A percentile compares a stretch with the other conserved stretches of the same genome.
phyloP scores from a whole-genome alignment of 371 early-diverging fungal genomes.

The Lichtheimia hyalospora region DNA sequence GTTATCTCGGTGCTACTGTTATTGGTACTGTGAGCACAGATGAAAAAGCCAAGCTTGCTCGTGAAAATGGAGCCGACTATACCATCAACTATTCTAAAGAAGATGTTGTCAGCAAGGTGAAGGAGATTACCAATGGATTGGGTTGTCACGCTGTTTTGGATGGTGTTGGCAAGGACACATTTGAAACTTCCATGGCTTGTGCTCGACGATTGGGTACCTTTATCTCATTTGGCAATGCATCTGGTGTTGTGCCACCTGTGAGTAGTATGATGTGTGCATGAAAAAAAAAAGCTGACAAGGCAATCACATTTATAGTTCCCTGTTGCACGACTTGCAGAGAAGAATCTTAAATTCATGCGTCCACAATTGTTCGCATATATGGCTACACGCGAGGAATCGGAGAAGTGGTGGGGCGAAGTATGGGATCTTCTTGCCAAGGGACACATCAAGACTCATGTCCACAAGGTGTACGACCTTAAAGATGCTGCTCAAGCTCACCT shows the following conservation, averaged over 20 bases:
- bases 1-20: conserved; percentile 80
- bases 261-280: conserved; percentile 3
- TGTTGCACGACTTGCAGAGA: conserved; percentile 64
- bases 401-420: conserved; percentile 56
- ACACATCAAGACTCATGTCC: conserved; percentile 65
- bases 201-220: conserved; percentile 80
- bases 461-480: conserved; percentile 73
- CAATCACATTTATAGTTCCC: conserved; percentile 32
- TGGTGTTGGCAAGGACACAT: conserved; percentile 91
- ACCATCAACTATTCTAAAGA: conserved; percentile 74
- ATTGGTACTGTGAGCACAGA: conserved; percentile 88
- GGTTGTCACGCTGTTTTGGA: conserved; percentile 90
- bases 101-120: conserved; percentile 67
- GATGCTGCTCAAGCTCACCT: conserved; percentile 79
- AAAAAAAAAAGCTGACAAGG: background rate
- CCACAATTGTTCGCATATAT: conserved; percentile 77
- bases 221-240: conserved; percentile 93
- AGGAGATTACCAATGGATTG: conserved; percentile 70
- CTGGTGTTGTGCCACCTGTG: conserved; percentile 80
- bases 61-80: conserved; percentile 75
- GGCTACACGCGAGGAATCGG: conserved; percentile 69
- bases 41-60: conserved; percentile 79
- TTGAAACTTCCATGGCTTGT: conserved; percentile 70
- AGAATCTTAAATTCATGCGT: conserved; percentile 77
- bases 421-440: conserved; percentile 54